phyloP scores from a whole-genome alignment of 2,329 filamentous ascomycete genomes.

The Arthrobotrys musiformis region DNA sequence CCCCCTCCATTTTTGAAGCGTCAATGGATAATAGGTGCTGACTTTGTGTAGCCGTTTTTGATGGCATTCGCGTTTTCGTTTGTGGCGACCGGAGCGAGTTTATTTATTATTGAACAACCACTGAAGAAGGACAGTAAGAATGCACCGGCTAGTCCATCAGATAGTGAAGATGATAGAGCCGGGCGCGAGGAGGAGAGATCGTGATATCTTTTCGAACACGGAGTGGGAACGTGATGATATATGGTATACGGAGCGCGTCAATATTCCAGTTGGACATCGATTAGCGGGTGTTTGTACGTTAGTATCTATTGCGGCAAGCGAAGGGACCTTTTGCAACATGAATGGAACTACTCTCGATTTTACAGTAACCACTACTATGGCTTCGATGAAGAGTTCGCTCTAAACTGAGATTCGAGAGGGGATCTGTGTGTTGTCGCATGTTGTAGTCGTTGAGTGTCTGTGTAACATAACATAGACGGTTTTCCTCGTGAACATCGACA shows the following conservation, averaged over 20 bases:
- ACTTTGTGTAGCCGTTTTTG: slow-evolving; percentile 33
- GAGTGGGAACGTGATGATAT: not conserved
- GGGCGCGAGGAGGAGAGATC: not conserved
- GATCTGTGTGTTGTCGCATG: too few relatives aligned
- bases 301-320: too few relatives aligned
- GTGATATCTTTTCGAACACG: not conserved
- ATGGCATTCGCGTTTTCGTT: slow-evolving; percentile 17
- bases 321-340: too few relatives aligned
- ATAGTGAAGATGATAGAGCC: slow-evolving; percentile 10
- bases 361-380: too few relatives aligned
- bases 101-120: slow-evolving; percentile 46
- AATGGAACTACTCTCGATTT: too few relatives aligned
- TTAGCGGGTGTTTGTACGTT: too few relatives aligned
- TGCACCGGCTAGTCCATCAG: slow-evolving; percentile 11
- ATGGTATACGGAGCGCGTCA: not conserved
- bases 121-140: slow-evolving; percentile 18
- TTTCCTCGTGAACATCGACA: too few relatives aligned
- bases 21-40: not conserved
- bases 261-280: not conserved
- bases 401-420: too few relatives aligned
- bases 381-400: too few relatives aligned
- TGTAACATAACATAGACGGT: too few relatives aligned
- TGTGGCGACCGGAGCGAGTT: slow-evolving; percentile 19
- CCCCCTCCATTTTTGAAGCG: not conserved
- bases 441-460: too few relatives aligned